A percentile compares a stretch with the other conserved stretches of the same genome.
These are phyloP conservation scores for Fusarium protoensiforme DNA, from an alignment of 2,329 filamentous ascomycete species.

Conservation along the genomic window DNA sequence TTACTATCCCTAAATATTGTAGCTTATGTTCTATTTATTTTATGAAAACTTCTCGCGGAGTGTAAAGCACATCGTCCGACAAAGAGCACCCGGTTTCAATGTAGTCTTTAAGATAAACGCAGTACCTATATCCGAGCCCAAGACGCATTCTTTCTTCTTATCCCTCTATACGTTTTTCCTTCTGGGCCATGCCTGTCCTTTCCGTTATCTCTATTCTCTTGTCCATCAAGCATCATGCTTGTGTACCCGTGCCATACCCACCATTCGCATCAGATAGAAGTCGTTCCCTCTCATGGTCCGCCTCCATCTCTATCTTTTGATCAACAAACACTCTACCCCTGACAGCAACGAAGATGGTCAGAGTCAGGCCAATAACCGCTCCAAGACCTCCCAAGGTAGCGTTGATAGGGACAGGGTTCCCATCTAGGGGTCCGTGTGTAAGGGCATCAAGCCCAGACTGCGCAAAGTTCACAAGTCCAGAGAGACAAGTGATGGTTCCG, in stretches of 20 bases:
- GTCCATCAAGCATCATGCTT: background rate
- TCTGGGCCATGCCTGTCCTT: background rate
- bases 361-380: background rate
- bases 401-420: slow-evolving; percentile 21
- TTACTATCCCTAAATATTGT: background rate
- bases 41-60: background rate
- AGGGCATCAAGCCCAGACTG: slow-evolving; percentile 77
- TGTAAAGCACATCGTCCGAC: background rate
- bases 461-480: slow-evolving; percentile 76
- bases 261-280: slow-evolving; percentile 16
- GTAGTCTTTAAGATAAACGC: background rate
- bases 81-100: background rate
- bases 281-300: slow-evolving; percentile 21
- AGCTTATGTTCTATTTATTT: background rate
- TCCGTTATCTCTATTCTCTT: background rate
- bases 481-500: slow-evolving; percentile 78
- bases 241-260: slow-evolving; percentile 5
- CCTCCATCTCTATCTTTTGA: slow-evolving; percentile 25
- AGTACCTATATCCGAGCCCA: background rate
- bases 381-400: slow-evolving; percentile 4
- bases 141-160: background rate
- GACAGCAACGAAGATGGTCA: slow-evolving; percentile 16
- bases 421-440: slow-evolving; percentile 54
- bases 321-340: slow-evolving; percentile 24
- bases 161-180: background rate